Base-by-base conservation (phyloP, 1,139 yeast genomes). In the Tardiomyces blankii region DNA sequence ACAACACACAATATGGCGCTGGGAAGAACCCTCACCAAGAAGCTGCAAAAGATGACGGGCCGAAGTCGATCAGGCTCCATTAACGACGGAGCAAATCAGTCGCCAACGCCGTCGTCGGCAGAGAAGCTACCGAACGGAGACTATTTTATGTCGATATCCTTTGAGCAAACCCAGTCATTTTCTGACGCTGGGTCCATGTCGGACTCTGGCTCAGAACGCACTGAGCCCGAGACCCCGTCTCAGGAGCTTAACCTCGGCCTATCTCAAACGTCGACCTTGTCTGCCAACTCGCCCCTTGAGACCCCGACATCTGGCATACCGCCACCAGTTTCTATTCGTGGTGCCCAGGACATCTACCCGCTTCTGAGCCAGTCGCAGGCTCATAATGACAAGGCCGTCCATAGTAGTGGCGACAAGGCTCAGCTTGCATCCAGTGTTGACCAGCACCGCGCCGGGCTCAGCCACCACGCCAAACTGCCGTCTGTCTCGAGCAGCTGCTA, bases 121-220 rank as follows among this genome's bases (percentile, higher is more conserved):
- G 35, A 30, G 16, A 30, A 30, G 35, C 35, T 30, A 5, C 35
- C 35, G 5, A 30, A 30, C 16, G 35, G 35, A 4, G 35, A 30
- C 35, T 30, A 30, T 11, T 30, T 30, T 9, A 30, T 30, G 35
- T 30, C 35, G 16, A 30, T 30, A 11, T 47, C 51, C 25, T 54
- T 56, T 28, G 59, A 56, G 40, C 54, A 54, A 42, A 54, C 56
- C 7, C 43, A 45, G 18, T 44, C 51, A 13, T 41, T 40, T 27
- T 19, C 41, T n/a, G 42, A 39, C 27, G 39, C 47, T n/a, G 35
- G 35, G 16, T 30, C 35, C 16, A 12, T 30, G 35, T 30, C 35
- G 35, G 35, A 30, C 35, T 39, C 33, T 18, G 38, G 8, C 21
- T 19, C 38, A 21, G 23, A 38, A 41, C 18, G 42, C 39, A 13